Conservation (phyloP, 331 rosid genomes). For the Erythrophleum ivorense region DNA sequence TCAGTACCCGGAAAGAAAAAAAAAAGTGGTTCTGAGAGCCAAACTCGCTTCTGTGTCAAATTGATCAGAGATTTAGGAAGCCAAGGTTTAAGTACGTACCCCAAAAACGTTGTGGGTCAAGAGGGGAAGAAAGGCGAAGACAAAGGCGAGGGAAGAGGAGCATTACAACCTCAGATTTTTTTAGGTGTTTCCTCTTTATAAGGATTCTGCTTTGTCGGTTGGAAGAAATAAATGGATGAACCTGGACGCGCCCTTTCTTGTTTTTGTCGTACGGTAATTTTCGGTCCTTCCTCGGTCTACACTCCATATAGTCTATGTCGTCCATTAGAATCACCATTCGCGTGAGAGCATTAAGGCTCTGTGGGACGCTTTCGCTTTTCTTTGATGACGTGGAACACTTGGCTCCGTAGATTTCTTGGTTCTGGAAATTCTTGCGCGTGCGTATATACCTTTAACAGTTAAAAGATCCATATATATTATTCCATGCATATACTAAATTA, state of each 20-base stretch:
- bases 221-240: constrained; percentile 30
- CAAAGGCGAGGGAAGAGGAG: constrained; percentile 10
- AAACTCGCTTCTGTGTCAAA: not conserved
- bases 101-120: not conserved
- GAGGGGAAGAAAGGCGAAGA: constrained; percentile 12
- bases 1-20: not conserved
- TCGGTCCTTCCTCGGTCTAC: too few species aligned
- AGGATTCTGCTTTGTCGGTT: not conserved
- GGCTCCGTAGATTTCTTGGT: too few species aligned
- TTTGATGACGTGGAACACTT: too few species aligned
- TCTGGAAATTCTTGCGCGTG: too few species aligned
- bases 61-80: not conserved
- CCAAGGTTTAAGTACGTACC: not conserved
- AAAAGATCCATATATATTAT: too few species aligned
- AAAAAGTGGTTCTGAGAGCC: not conserved
- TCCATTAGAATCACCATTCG: too few species aligned
- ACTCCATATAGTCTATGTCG: too few species aligned
- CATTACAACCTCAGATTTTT: not conserved
- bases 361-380: too few species aligned
- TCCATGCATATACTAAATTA: too few species aligned
- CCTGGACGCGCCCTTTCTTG: constrained; percentile 28
- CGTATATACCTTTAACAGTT: too few species aligned
- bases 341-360: too few species aligned
- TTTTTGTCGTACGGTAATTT: not conserved
- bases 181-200: not conserved